phyloP scores from a whole-genome alignment of 257 asterid species.

The Eucommia ulmoides region DNA sequence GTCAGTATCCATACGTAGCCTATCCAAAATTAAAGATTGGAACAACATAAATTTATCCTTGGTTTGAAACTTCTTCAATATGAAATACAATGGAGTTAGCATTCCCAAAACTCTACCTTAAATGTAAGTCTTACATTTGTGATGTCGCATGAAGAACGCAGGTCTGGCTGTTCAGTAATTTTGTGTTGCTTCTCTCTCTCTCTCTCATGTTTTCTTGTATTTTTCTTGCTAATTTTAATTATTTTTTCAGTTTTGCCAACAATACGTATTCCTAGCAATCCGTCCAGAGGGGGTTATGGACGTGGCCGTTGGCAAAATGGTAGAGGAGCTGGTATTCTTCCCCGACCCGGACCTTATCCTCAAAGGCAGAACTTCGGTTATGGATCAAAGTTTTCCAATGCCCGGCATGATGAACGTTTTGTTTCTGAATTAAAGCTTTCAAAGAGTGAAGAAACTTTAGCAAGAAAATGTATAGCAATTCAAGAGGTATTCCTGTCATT shows the following conservation, averaged over 20 bases:
- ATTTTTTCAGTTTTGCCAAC: conserved; percentile 49
- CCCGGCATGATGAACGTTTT: conserved; percentile 74
- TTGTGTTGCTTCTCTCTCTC: background rate
- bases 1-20: too few species aligned
- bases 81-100: too few species aligned
- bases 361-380: conserved; percentile 49
- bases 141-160: too few species aligned
- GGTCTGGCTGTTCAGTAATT: too few species aligned
- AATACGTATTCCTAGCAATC: conserved; percentile 42
- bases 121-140: too few species aligned
- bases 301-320: conserved; percentile 83
- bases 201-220: background rate
- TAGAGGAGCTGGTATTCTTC: conserved; percentile 74
- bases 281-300: conserved; percentile 63
- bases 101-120: too few species aligned
- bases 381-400: conserved; percentile 40
- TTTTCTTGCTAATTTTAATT: conserved; percentile 12
- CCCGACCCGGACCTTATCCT: conserved; percentile 73
- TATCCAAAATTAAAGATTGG: too few species aligned
- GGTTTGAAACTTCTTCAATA: too few species aligned
- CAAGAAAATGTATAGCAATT: conserved; percentile 62
- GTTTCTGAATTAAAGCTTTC: conserved; percentile 84
- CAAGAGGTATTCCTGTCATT: conserved; percentile 53
- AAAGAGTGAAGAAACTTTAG: conserved; percentile 89
- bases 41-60: too few species aligned